Base-by-base conservation (phyloP, 257 asterid genomes). In the Forsythia viridissima region DNA sequence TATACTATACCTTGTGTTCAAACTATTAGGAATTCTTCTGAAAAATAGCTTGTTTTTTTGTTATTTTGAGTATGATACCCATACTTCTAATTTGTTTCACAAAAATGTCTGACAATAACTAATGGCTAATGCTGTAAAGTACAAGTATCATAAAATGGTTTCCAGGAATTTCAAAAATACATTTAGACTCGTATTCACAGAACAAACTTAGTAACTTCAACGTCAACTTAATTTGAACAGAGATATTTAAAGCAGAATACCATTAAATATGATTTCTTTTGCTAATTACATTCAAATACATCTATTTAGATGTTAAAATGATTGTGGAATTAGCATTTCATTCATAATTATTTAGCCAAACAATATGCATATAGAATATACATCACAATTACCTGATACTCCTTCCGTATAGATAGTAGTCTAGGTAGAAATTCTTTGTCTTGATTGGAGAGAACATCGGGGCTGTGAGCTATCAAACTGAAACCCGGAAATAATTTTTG, bases 401-500 rank as follows among this genome's bases (percentile, higher is more conserved):
- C 81, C 75, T 44, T 80, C 42, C 24, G 71, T 15, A 77, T 3
- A 72, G 88, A 70, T 42, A 46, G 16, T 21, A 85, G 36, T 82
- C 39, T 83, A 2, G 91, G 88, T 42, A 87, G 0, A 40, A 95
- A 63, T 84, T 92, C 94, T 38, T 3, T 39, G 89, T 95, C 99
- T 68, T 88, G 92, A 46, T 59, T 75, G 34, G 97, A 85, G 30
- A 88, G 70, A 59, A 83, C 24, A 3, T 39, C 70, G 13, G 83
- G 91, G 80, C 75, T 81, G 61, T 21, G 20, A 82, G 81, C 80
- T 34, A 90, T 57, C 71, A 86, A 87, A 79, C 90, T 78, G 4
- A 55, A 46, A 55, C 72, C 39, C n/a, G 98, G 94, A 84, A 95
- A 93, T 4, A 87, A 70, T n/a, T 89, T 92, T 82, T 93, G 99